phyloP scores from a whole-genome alignment of 495 filamentous ascomycete species.

The Parmelia sp. region DNA sequence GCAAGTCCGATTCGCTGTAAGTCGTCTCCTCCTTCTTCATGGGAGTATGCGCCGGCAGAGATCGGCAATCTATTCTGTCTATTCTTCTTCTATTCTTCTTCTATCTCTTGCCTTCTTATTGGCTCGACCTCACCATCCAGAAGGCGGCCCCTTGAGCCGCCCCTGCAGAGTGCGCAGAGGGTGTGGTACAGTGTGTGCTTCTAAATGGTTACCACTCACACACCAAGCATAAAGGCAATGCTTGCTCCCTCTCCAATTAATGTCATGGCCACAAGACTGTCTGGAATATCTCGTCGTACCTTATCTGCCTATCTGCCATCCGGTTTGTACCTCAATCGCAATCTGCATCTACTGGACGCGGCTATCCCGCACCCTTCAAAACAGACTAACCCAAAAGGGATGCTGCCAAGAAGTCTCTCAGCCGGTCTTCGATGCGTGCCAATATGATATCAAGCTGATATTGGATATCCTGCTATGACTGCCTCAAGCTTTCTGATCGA shows the following conservation, averaged over 20 bases:
- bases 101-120: background rate
- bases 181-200: background rate
- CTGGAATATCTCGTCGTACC: background rate
- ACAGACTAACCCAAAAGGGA: background rate
- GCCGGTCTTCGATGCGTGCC: background rate
- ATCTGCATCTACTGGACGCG: background rate
- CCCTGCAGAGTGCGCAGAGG: no score
- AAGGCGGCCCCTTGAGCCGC: background rate
- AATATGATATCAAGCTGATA: background rate
- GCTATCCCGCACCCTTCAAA: background rate
- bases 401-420: background rate
- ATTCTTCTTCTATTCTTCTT: no score
- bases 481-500: background rate
- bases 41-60: slow-evolving; percentile 5
- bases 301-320: background rate
- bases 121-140: background rate
- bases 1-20: no score
- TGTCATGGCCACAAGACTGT: background rate
- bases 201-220: background rate
- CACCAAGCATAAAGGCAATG: background rate
- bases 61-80: background rate
- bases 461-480: background rate
- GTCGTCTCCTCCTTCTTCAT: slow-evolving; percentile 11
- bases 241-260: background rate
- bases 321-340: background rate